phyloP scores from a whole-genome alignment of 345 rosid species.

The Populus nigra region DNA sequence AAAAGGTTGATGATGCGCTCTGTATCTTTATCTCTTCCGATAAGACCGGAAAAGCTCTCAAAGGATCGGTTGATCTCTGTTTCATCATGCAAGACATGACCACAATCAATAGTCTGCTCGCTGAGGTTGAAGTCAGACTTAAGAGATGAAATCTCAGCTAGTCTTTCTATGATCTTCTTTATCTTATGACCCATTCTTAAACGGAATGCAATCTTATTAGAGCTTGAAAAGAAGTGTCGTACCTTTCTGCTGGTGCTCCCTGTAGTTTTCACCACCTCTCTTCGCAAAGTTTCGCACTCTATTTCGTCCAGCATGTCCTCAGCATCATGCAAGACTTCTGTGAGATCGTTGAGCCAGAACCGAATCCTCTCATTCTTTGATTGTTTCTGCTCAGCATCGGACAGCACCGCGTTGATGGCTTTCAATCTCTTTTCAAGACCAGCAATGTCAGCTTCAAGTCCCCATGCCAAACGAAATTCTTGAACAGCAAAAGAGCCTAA shows the following conservation, averaged over 20 bases:
- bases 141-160: too few species aligned
- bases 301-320: constrained; percentile 25
- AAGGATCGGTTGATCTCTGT: too few species aligned
- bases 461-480: constrained; percentile 1
- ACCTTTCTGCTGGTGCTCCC: background rate
- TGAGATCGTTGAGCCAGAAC: constrained; percentile 20
- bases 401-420: constrained; percentile 12
- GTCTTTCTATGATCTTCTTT: background rate
- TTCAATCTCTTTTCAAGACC: background rate
- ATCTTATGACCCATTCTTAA: background rate
- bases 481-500: background rate
- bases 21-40: too few species aligned
- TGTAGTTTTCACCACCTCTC: background rate
- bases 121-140: too few species aligned
- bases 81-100: too few species aligned
- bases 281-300: background rate
- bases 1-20: too few species aligned
- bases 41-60: too few species aligned
- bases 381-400: constrained; percentile 22
- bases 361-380: background rate
- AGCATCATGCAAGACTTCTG: constrained; percentile 14
- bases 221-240: constrained; percentile 1
- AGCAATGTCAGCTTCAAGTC: background rate
- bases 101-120: too few species aligned
- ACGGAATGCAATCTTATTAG: background rate